Percentiles rank a stretch among this genome's conserved stretches.
These are phyloP conservation scores for Euptelea pleiosperma DNA, from an alignment of 164 flowering plant genomes.

Conservation along the genomic window DNA sequence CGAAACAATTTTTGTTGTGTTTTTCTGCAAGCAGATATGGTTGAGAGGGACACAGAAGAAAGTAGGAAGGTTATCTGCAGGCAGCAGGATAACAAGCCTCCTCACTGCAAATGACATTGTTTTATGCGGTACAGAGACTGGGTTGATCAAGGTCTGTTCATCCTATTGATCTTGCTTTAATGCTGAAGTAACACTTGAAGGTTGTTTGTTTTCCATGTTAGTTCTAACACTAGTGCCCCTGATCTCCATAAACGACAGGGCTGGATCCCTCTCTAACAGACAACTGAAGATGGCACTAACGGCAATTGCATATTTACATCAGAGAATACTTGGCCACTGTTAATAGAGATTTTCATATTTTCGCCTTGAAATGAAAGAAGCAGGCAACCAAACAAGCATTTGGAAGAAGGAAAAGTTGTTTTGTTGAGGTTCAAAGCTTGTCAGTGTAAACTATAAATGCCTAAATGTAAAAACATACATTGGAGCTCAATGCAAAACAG, in stretches of 20 bases:
- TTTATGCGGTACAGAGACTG: conserved; percentile 72
- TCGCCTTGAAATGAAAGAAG: no score
- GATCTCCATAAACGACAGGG: conserved; percentile 39
- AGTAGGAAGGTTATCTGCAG: conserved; percentile 76
- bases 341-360: no score
- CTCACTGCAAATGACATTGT: conserved; percentile 68
- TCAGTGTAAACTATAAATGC: no score
- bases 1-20: neutral
- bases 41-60: conserved; percentile 58
- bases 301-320: neutral
- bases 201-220: neutral
- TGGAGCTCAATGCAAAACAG: no score
- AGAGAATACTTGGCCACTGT: no score
- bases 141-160: conserved; percentile 59
- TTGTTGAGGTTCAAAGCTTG: no score
- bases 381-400: no score
- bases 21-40: conserved; percentile 53
- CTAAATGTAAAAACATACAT: no score
- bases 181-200: neutral
- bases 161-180: neutral
- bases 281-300: neutral
- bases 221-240: neutral
- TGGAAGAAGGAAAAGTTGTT: no score
- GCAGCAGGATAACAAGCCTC: conserved; percentile 75
- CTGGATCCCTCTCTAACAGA: conserved; percentile 65